Evolutionary conservation across 495 filamentous ascomycete genomes (phyloP).

Genomic region (Penicillium alfredii): DNA sequence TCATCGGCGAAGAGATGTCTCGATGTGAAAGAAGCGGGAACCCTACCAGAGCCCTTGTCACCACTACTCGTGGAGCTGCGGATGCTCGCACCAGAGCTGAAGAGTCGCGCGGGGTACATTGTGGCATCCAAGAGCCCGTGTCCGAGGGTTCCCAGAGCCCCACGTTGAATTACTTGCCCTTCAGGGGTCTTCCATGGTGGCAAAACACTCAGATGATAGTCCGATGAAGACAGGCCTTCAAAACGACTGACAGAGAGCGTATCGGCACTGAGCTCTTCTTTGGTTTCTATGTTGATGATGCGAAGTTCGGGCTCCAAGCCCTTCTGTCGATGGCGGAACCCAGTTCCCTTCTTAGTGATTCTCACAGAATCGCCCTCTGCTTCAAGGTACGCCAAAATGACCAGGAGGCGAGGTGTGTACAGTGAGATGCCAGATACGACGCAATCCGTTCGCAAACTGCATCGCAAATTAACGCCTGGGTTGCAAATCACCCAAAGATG

Average conservation of each 20-base stretch:
- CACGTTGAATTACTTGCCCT: slow-evolving; percentile 52
- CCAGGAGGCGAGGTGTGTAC: slow-evolving; percentile 86
- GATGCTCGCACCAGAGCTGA: slow-evolving; percentile 82
- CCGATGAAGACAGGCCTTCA: slow-evolving; percentile 76
- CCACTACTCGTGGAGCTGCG: slow-evolving; percentile 62
- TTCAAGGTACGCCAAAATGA: slow-evolving; percentile 84
- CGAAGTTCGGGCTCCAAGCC: slow-evolving; percentile 82
- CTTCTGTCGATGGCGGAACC: slow-evolving; percentile 59
- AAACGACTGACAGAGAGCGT: slow-evolving; percentile 76
- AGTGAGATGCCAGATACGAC: slow-evolving; percentile 94
- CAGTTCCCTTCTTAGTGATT: slow-evolving; percentile 31
- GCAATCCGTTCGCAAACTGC: slow-evolving; percentile 87
- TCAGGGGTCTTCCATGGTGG: slow-evolving; percentile 61
- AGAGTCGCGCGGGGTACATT: slow-evolving; percentile 74
- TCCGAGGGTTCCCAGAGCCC: slow-evolving; percentile 61
- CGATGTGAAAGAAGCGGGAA: slow-evolving; percentile 38
- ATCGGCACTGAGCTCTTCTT: slow-evolving; percentile 75
- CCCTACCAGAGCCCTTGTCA: slow-evolving; percentile 43
- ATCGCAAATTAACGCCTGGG: slow-evolving; percentile 7
- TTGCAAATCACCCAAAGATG: neutral
- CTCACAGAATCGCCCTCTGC: slow-evolving; percentile 52
- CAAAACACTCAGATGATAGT: slow-evolving; percentile 84
- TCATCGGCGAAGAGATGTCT: slow-evolving; percentile 25
- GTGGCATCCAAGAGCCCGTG: slow-evolving; percentile 71
- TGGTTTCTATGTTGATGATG: slow-evolving; percentile 77